These are phyloP conservation scores for Mortierella sp. DNA, from an alignment of 371 early-diverging fungal genomes.

Conservation along the genomic window DNA sequence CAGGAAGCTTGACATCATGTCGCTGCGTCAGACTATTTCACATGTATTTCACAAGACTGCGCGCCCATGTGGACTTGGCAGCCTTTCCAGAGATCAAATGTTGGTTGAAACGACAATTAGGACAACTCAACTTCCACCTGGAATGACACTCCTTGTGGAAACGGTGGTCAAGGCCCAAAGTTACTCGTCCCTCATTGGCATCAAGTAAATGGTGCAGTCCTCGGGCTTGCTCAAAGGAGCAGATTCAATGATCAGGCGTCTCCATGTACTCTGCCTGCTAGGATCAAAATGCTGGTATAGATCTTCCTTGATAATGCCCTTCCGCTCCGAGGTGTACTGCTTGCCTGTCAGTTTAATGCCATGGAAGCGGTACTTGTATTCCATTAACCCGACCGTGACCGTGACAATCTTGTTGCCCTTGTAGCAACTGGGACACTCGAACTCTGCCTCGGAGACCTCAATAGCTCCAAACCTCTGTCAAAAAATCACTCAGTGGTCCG, in stretches of 20 bases:
- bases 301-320: background rate
- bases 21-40: too few species aligned
- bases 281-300: conserved; percentile 1
- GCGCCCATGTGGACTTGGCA: too few species aligned
- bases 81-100: background rate
- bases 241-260: conserved; percentile 1
- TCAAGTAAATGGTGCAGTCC: background rate
- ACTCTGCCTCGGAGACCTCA: background rate
- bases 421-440: conserved; percentile 5
- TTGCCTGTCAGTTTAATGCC: conserved; percentile 1
- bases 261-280: background rate
- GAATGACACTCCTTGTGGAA: background rate
- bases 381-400: conserved; percentile 4
- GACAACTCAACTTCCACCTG: background rate
- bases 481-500: background rate
- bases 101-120: background rate
- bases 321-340: conserved; percentile 1
- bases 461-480: background rate
- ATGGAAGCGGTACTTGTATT: conserved; percentile 5
- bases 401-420: background rate
- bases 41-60: too few species aligned
- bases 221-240: background rate
- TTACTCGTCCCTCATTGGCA: background rate
- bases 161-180: background rate
- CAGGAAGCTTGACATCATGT: too few species aligned